Base-by-base conservation (phyloP, 805 yeast species). In the Ogataea methanolica region DNA sequence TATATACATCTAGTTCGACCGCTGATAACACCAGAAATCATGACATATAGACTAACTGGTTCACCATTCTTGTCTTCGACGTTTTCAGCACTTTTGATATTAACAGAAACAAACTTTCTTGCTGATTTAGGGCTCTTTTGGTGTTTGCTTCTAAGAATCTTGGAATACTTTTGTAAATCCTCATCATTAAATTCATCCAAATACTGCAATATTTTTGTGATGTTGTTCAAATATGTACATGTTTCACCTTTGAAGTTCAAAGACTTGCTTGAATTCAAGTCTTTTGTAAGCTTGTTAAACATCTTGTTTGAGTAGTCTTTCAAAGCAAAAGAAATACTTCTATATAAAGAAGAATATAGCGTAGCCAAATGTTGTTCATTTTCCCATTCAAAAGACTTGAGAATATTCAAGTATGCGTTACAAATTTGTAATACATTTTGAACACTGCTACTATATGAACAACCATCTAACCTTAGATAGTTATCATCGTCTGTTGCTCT, bases 331-430 rank as follows among this genome's bases (percentile, higher is more conserved):
- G 91, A 80, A 15, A 88, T 76, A 19, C 82, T 73, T 50, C 79
- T 81, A 52, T 86, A 72, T 22, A 89, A 61, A 2, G 70, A 62
- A 0, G 94, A 84, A 45, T 80, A 75, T 2, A 86, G 59, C 51
- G 74, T 72, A 0, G 95, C 85, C 17, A 76, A 62, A 55, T 89
- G 91, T 44, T 70, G 72, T 42, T 73, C 75, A 59, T 86, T 73
- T 15, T 68, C 65, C 97, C 97, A 91, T 1, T 76, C 69, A 39
- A 88, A 73, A 4, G 72, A 73, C 15, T 72, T 72, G 40, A 91
- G 68, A n/a, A 87, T 71, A 5, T 70, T 66, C 19, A 87, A 46
- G 44, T 65, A 65, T 5, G 68, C 65, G 33, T 53, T 48, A 52
- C 64, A 59, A 5, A 65, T 50, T 31, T 61, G 60, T 19, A 62